These are phyloP conservation scores for Sugiyamaella novakii DNA, from an alignment of 1,139 yeast species.

Conservation along the genomic window DNA sequence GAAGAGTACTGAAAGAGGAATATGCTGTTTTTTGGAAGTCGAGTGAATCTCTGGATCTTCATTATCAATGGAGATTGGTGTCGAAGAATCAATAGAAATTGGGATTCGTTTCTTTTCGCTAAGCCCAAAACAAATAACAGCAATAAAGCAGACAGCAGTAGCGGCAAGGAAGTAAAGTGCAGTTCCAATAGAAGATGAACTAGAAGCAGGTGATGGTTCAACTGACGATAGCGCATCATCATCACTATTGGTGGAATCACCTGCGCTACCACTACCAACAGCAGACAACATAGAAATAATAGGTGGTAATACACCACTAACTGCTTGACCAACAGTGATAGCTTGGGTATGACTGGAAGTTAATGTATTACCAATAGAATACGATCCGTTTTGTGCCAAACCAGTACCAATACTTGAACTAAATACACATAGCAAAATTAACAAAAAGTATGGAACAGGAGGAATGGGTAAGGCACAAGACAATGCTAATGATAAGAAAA, in stretches of 20 bases:
- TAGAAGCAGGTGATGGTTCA: conserved; percentile 34
- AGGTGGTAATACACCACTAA: conserved; percentile 90
- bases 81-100: not conserved
- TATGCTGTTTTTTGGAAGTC: conserved; percentile 33
- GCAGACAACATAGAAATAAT: conserved; percentile 66
- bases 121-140: conserved; percentile 19
- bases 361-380: conserved; percentile 81
- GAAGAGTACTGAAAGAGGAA: conserved; percentile 58
- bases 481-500: conserved; percentile 51
- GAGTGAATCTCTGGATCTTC: conserved; percentile 1
- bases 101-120: conserved; percentile 6
- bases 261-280: conserved; percentile 44
- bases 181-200: conserved; percentile 48
- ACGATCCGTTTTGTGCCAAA: conserved; percentile 83
- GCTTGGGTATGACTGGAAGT: conserved; percentile 83
- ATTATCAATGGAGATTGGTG: not conserved
- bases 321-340: conserved; percentile 91
- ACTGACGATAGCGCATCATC: conserved; percentile 19
- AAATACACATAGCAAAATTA: conserved; percentile 46
- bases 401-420: conserved; percentile 56
- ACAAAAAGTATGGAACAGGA: conserved; percentile 55
- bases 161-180: conserved; percentile 44
- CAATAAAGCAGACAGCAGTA: conserved; percentile 22
- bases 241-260: conserved; percentile 32
- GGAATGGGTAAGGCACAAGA: conserved; percentile 41